phyloP scores from a whole-genome alignment of 306 rosid species.

The barrel medic (Medicago truncatula) region MtrunA17r5.0-ANR NC_053049.1:44945501-44946000 shows the following conservation, averaged over 20 bases:
- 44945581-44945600: background rate
- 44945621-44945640: constrained; percentile 38
- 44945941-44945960: too few relatives aligned
- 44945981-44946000: too few relatives aligned
- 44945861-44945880: too few relatives aligned
- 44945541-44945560: background rate
- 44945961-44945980: too few relatives aligned
- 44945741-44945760: background rate
- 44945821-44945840: too few relatives aligned
- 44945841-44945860: too few relatives aligned
- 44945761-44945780: background rate
- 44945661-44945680: constrained; percentile 16
- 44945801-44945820: too few relatives aligned
- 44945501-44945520: constrained; percentile 31
- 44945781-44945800: background rate
- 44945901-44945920: too few relatives aligned
- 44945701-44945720: background rate
- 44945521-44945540: constrained; percentile 35
- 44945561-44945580: constrained; percentile 36
- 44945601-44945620: background rate
- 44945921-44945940: too few relatives aligned
- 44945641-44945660: constrained; percentile 4
- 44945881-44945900: too few relatives aligned
- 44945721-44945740: background rate
- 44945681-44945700: background rate